Conservation (phyloP, 805 yeast genomes). For the Hanseniaspora osmophila region DNA sequence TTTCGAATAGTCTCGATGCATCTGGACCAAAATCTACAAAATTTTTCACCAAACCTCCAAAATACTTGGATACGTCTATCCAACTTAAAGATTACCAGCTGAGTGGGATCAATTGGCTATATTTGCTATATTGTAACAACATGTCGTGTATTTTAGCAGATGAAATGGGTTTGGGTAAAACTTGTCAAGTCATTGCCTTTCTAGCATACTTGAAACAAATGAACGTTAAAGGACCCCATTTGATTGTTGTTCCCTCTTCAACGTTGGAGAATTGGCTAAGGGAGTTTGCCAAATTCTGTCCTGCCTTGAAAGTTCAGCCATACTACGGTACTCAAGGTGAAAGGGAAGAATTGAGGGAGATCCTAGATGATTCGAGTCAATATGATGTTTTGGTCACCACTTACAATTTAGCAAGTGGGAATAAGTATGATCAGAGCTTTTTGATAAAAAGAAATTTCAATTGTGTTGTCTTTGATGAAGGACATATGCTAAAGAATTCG, state of each 20-base stretch:
- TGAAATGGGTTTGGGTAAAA: constrained; percentile 97
- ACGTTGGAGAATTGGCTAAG: constrained; percentile 96
- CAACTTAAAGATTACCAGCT: constrained; percentile 81
- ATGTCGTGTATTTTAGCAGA: constrained; percentile 92
- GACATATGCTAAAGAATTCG: constrained; percentile 90
- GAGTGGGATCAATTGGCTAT: constrained; percentile 93
- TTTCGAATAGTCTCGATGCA: constrained; percentile 8
- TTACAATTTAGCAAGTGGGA: constrained; percentile 80
- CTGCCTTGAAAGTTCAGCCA: constrained; percentile 68
- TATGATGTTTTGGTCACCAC: constrained; percentile 92
- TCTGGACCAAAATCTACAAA: constrained; percentile 9
- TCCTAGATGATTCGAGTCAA: constrained; percentile 36
- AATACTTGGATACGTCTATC: constrained; percentile 44
- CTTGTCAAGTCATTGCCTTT: constrained; percentile 90
- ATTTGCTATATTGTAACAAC: constrained; percentile 58
- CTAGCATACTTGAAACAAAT: constrained; percentile 67
- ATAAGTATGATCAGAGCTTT: constrained; percentile 68
- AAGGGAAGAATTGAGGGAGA: constrained; percentile 70
- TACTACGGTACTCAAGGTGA: constrained; percentile 83
- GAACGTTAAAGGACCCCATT: constrained; percentile 59
- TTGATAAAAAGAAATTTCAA: constrained; percentile 64
- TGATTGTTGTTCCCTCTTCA: constrained; percentile 91
- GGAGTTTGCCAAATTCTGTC: constrained; percentile 83
- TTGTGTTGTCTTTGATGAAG: constrained; percentile 90
- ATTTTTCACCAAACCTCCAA: constrained; percentile 63